Evolutionary conservation across 192 early-diverging fungal genomes (phyloP), one percentile per base, ranked within the genome.

Genomic region (Podila verticillata): DNA sequence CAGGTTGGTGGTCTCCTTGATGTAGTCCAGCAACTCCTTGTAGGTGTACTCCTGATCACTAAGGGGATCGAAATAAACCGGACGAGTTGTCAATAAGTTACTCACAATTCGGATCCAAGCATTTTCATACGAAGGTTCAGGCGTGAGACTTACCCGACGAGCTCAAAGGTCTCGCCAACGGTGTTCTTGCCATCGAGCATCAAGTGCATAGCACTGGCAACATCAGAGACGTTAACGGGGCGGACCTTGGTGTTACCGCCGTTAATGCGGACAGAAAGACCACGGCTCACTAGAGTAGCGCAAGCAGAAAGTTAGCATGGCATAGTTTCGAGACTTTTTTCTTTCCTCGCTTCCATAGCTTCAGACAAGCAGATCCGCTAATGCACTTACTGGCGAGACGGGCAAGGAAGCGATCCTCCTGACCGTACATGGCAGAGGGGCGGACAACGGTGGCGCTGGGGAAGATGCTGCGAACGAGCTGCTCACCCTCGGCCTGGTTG

Each of bases 371-470:
- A 26, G 1, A 26, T 54, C 20, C 44, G 44, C 44, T 15, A 47
- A 24, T 54, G 22, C 13, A 82, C 84, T 67, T 77, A 85, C 85
- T 86, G 69, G 94, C 95, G 57, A 96, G 90, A 83, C 92, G 89
- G 86, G 96, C 96, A 84, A 95, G 91, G 87, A 99, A 95, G 66
- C 91, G 85, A 86, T 98, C 96, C 80, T 99, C 98, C 68, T 91
- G 84, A 59, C 98, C 98, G 65, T 92, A 97, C 85, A 98, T 92
- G 48, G 86, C 90, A 35, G 90, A 89, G 26, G 96, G 93, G 63
- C 98, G 95, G 51, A 99, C 93, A 84, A 99, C 96, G 68, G 94
- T 97, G 59, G 93, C 96, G 28, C 92, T 91, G 48, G 98, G 96
- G 84, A 98, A 94, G 74, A 92, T 91, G 74, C 93, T 92, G 70